Conservation (phyloP, 352 stramenopile genomes). For the Peronospora farinosa region DNA sequence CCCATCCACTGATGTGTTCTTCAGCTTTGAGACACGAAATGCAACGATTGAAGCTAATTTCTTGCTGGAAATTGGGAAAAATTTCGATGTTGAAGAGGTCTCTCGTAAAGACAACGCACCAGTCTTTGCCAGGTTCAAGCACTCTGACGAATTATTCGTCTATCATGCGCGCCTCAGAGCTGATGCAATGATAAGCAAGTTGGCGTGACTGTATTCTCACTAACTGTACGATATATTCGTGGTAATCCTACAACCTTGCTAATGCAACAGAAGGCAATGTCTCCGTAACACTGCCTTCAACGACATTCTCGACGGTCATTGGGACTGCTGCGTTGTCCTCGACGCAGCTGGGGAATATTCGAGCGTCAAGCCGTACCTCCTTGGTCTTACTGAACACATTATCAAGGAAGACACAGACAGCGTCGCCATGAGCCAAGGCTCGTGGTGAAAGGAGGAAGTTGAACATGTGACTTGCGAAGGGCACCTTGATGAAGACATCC, state of each 20-base stretch:
- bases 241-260: conserved; percentile 20
- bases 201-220: conserved; percentile 12
- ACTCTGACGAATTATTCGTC: conserved; percentile 40
- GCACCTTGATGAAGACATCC: conserved; percentile 55
- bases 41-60: conserved; percentile 35
- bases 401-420: conserved; percentile 51
- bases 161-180: conserved; percentile 30
- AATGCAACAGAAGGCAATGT: conserved; percentile 5
- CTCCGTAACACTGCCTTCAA: not conserved
- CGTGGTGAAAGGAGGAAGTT: conserved; percentile 54
- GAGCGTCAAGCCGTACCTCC: conserved; percentile 23
- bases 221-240: conserved; percentile 17
- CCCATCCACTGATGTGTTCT: conserved; percentile 28
- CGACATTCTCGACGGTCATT: not conserved
- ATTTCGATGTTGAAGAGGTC: conserved; percentile 28
- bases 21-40: conserved; percentile 45
- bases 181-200: conserved; percentile 6
- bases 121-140: conserved; percentile 32
- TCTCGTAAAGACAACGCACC: conserved; percentile 9
- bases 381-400: conserved; percentile 45
- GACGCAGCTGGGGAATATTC: conserved; percentile 13
- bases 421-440: conserved; percentile 44
- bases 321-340: conserved; percentile 3
- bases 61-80: conserved; percentile 23
- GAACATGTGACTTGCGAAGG: conserved; percentile 53